Conservation (phyloP, 2,329 filamentous ascomycete species). For the Stemphylium beticola region DNA sequence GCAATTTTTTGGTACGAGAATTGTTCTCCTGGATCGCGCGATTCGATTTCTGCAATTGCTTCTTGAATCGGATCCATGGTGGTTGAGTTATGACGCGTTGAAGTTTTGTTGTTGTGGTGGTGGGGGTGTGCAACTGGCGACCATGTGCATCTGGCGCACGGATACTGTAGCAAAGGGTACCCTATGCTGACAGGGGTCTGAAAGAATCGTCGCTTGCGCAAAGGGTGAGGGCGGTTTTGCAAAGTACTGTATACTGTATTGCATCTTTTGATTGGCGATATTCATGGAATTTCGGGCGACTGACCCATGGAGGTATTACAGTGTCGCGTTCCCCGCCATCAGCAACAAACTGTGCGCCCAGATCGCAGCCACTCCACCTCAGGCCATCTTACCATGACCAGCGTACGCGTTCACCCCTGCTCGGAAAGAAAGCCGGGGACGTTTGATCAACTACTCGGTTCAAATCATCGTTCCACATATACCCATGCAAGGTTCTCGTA, state of each 20-base stretch:
- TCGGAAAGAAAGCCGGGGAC: background rate
- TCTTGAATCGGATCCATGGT: too few relatives aligned
- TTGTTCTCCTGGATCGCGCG: too few relatives aligned
- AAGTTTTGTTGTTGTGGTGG: too few relatives aligned
- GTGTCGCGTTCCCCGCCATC: background rate
- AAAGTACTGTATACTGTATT: background rate
- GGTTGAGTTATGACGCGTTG: too few relatives aligned
- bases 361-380: background rate
- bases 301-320: background rate
- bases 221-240: too few relatives aligned
- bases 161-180: too few relatives aligned
- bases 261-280: background rate
- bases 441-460: background rate
- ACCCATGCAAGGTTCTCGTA: background rate
- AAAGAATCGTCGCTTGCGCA: too few relatives aligned
- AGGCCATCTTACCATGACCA: background rate
- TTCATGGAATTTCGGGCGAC: background rate
- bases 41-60: too few relatives aligned
- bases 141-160: too few relatives aligned
- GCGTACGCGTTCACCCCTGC: background rate
- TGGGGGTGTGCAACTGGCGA: too few relatives aligned
- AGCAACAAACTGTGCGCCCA: background rate
- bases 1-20: too few relatives aligned
- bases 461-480: background rate
- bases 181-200: too few relatives aligned